Conservation (phyloP, 73 alveolate genomes). For the Tetrahymena malaccensis region DNA sequence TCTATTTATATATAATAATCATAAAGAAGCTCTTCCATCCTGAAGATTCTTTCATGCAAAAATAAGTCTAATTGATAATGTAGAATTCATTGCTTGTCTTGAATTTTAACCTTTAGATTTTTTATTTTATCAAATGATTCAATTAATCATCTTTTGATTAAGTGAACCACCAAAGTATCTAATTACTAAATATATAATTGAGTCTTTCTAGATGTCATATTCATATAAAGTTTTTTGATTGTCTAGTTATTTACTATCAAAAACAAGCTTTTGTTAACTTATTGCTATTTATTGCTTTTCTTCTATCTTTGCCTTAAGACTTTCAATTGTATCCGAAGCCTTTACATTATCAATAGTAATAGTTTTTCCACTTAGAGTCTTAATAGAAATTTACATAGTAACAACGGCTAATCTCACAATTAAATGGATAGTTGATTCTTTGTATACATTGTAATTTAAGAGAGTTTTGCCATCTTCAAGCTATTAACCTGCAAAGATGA, state of each 20-base stretch:
- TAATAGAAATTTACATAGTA: background rate
- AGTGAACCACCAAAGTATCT: conserved; percentile 13
- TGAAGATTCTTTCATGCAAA: too few species aligned
- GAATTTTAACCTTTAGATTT: too few species aligned
- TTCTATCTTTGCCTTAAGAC: background rate
- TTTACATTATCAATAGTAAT: conserved; percentile 2
- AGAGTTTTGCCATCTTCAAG: too few species aligned
- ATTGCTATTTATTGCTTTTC: conserved; percentile 18
- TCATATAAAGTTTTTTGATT: background rate
- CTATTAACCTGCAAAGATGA: background rate
- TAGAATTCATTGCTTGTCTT: too few species aligned
- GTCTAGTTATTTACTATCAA: conserved; percentile 1
- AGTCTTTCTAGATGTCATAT: background rate
- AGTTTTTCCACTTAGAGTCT: conserved; percentile 10
- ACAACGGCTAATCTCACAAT: too few species aligned
- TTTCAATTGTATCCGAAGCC: conserved; percentile 8
- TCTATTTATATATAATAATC: too few species aligned
- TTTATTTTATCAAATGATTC: too few species aligned
- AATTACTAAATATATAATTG: background rate
- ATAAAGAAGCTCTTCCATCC: too few species aligned
- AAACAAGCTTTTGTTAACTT: conserved; percentile 1
- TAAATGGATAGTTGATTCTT: too few species aligned
- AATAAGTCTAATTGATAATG: too few species aligned
- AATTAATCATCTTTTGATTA: too few species aligned
- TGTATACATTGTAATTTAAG: too few species aligned